Evolutionary conservation across 2,329 filamentous ascomycete genomes (phyloP), one percentile per base, ranked within the genome.

Genomic region (Fusarium tricinctum): DNA sequence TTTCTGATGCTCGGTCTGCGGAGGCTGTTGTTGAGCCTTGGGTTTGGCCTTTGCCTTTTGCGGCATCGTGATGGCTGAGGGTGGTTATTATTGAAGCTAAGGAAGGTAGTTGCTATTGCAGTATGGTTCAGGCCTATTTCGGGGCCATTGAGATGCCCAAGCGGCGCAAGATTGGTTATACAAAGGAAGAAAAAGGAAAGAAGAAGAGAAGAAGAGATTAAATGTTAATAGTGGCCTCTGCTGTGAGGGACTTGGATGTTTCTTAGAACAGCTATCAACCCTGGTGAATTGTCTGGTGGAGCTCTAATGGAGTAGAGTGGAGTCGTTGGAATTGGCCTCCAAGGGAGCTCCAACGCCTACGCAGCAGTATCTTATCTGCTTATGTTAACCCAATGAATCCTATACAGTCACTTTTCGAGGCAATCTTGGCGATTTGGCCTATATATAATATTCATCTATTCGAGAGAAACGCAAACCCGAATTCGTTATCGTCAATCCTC

Each of bases 1-100:
- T 58, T 81, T 77, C 71, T 85, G 79, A 78, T 86, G 86, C 39
- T 88, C 85, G 74, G 81, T 72, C 33, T 65, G 67, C 22, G 63
- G 52, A 45, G 69, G 47, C 44, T 66, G 56, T 56, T 66, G 53
- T 63, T 74, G 73, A 30, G 74, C 51, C 58, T 74, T 74, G 33
- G 74, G 56, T 52, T 73, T 76, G 49, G 70, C 65, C 54, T 66
- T 75, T 58, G 60, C 30, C 23, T 54, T 69, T 44, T 70, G 63
- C 46, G 75, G 69, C 77, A 78, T 79, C 42, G 68, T 68, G 69
- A 78, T 77, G 42, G 67, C 65, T 68, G 40, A 26, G 17, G 26
- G 19, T 20, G 33, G 52, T 42, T 43, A 45, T 28, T 57, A 43
- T 44, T 14, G 46, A 62, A n/a, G 33, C 70, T 32, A 60, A 58